Conservation (phyloP, 495 filamentous ascomycete genomes). For the Haplographium delicatum region DNA sequence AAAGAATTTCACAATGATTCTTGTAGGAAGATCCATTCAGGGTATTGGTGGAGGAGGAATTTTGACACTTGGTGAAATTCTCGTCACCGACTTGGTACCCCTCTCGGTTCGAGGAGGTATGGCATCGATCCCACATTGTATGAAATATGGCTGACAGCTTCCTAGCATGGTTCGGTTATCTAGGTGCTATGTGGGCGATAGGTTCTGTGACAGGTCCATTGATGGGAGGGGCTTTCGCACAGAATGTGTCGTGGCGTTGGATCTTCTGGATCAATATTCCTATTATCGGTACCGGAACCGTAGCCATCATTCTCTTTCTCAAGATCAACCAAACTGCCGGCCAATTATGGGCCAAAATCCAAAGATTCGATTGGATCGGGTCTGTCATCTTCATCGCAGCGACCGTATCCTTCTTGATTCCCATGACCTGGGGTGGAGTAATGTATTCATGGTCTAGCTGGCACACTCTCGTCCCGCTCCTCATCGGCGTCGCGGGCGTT, state of each 20-base stretch:
- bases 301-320: conserved; percentile 36
- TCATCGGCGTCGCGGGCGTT: conserved; percentile 43
- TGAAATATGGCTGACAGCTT: conserved; percentile 21
- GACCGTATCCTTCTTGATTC: conserved; percentile 43
- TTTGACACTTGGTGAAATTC: conserved; percentile 55
- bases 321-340: conserved; percentile 28
- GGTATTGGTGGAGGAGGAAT: conserved; percentile 71
- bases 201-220: conserved; percentile 65
- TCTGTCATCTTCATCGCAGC: conserved; percentile 47
- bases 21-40: conserved; percentile 62
- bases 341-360: conserved; percentile 37
- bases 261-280: conserved; percentile 45
- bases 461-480: conserved; percentile 52
- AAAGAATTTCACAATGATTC: conserved; percentile 52
- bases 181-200: conserved; percentile 53
- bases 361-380: conserved; percentile 56
- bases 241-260: conserved; percentile 58
- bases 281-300: conserved; percentile 33
- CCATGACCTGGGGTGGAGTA: conserved; percentile 40
- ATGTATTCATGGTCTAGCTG: conserved; percentile 48
- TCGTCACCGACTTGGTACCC: conserved; percentile 61
- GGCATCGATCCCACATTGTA: conserved; percentile 34
- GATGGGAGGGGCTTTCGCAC: conserved; percentile 61
- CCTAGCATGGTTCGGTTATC: conserved; percentile 28
- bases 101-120: conserved; percentile 38